These are phyloP conservation scores for Fusarium drepaniforme DNA, from an alignment of 2,329 filamentous ascomycete species.

Conservation along the genomic window DNA sequence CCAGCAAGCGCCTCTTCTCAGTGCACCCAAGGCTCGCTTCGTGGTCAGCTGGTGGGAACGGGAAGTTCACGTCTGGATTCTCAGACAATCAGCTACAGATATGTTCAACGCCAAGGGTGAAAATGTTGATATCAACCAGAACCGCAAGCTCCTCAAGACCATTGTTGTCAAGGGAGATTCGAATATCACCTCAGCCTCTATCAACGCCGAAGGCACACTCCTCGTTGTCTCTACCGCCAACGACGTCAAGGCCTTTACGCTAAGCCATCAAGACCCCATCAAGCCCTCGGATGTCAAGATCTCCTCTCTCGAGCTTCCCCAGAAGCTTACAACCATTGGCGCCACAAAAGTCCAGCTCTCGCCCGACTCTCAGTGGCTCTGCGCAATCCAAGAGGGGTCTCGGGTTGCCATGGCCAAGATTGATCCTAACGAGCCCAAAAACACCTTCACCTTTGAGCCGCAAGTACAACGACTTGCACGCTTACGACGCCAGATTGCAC, in stretches of 20 bases:
- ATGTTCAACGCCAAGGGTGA: conserved; percentile 57
- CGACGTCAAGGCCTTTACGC: conserved; percentile 82
- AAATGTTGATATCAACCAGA: conserved; percentile 60
- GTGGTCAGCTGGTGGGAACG: conserved; percentile 94
- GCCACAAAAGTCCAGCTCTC: conserved; percentile 79
- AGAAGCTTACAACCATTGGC: conserved; percentile 68
- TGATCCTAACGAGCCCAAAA: conserved; percentile 28
- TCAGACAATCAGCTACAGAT: conserved; percentile 60
- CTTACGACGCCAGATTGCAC: conserved; percentile 65
- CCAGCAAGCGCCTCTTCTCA: conserved; percentile 79
- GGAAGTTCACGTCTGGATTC: conserved; percentile 85
- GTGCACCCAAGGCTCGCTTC: conserved; percentile 79
- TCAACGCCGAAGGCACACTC: conserved; percentile 78
- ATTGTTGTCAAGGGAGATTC: conserved; percentile 81
- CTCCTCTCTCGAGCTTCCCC: conserved; percentile 75
- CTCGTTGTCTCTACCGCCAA: conserved; percentile 81
- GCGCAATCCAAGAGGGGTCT: conserved; percentile 71
- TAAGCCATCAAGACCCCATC: conserved; percentile 64
- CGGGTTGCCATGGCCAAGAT: conserved; percentile 62
- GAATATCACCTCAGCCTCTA: conserved; percentile 80
- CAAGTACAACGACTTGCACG: conserved; percentile 62
- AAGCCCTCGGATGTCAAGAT: conserved; percentile 74
- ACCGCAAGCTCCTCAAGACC: conserved; percentile 76
- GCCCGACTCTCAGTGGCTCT: conserved; percentile 77
- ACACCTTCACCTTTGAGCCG: conserved; percentile 47